These are phyloP conservation scores for Hericium rajendrae DNA, from an alignment of 768 basidiomycete genomes.

Conservation along the genomic window DNA sequence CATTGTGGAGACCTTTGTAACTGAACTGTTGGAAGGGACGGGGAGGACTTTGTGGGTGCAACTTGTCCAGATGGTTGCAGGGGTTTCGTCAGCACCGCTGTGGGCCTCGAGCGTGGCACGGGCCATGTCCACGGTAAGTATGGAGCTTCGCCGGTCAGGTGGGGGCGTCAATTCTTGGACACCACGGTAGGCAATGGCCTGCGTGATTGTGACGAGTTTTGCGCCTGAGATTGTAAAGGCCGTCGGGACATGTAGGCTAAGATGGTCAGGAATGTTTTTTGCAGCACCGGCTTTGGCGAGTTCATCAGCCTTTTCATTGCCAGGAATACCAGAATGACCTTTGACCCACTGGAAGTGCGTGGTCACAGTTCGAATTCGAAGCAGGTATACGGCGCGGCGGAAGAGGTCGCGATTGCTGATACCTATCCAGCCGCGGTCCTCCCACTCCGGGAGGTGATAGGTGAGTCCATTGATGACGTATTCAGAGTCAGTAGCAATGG, in stretches of 20 bases:
- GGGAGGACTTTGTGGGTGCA: too few relatives aligned
- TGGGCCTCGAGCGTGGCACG: not conserved
- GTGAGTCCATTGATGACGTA: slow-evolving; percentile 17
- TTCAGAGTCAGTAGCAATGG: slow-evolving; percentile 18
- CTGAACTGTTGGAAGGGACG: too few relatives aligned
- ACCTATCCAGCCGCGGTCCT: not conserved
- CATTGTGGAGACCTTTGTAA: too few relatives aligned
- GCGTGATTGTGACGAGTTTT: not conserved
- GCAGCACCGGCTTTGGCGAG: not conserved
- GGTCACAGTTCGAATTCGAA: not conserved
- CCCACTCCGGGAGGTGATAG: slow-evolving; percentile 5
- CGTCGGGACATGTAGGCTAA: not conserved
- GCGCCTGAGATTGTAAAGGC: not conserved
- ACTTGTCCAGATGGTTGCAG: not conserved
- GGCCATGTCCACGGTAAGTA: not conserved
- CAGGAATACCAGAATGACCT: slow-evolving; percentile 1
- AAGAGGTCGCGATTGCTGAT: not conserved
- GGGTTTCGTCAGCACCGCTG: not conserved
- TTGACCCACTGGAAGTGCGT: slow-evolving; percentile 10
- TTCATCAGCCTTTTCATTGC: slow-evolving; percentile 8
- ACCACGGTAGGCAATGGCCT: not conserved
- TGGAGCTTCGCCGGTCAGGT: not conserved
- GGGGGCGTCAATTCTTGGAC: not conserved
- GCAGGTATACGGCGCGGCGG: not conserved
- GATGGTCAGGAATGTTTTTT: not conserved